Evolutionary conservation across 345 rosid species (phyloP), one percentile per base, ranked within the genome.

Genomic region (Isatis tinctoria): DNA sequence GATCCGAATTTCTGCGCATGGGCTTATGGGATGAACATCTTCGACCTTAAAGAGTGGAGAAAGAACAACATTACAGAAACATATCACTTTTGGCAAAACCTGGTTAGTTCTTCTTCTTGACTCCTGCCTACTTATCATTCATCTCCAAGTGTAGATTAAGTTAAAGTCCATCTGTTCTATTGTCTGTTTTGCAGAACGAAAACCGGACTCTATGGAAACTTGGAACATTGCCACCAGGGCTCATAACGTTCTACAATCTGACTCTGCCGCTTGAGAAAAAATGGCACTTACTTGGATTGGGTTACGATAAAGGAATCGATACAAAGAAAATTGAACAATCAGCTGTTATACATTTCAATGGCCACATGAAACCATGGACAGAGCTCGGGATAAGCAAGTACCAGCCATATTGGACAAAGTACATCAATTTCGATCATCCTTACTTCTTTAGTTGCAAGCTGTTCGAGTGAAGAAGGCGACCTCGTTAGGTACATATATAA

Each of bases 21-120:
- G 94, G 94, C 91, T 35, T 88, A 69, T 72, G 95, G 90, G 47
- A 87, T 87, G 91, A 87, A 89, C 68, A 68, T 89, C 45, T 89
- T 87, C 20, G 87, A 87, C 65, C 75, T 89, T 45, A 85, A 69
- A 62, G 83, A 79, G 40, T 87, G 95, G 95, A 83, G 77, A 64
- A 79, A 69, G 49, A 78, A 79, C 43, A 80, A 82, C 39, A 70
- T 82, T 4, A 86, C 84, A n/a, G 82, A 56, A 6, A 77, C 67
- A 20, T 86, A 86, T 30, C 86, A 78, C 75, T 74, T 64, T 26
- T 85, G 86, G 86, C 83, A 73, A 44, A 36, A 82, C 72, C 58
- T 76, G 83, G 83, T 76, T 26, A 77, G 78, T 40, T 69, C 43
- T 67, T 33, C 26, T 43, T 10, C 32, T 72, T 30, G 5, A 7